Evolutionary conservation across 2,329 filamentous ascomycete species (phyloP).

Genomic region (Sarocladium strictum): DNA sequence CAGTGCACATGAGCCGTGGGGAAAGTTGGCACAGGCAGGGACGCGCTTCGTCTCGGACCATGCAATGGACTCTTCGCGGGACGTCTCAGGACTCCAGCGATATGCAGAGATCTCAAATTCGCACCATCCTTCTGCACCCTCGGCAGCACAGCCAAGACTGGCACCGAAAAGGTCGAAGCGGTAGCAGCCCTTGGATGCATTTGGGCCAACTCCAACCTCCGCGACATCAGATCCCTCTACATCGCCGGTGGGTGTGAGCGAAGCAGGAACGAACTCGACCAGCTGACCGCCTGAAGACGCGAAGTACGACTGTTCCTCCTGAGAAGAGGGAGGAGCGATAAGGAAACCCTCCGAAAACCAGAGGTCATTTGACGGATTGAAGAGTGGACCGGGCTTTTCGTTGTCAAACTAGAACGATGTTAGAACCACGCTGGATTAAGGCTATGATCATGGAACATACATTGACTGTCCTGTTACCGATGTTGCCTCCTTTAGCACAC

Average conservation of each 20-base stretch:
- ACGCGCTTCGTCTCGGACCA: conserved; percentile 34
- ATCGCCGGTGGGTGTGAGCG: conserved; percentile 21
- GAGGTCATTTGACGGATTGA: conserved; percentile 32
- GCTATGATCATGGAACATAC: conserved; percentile 20
- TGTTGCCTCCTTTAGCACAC: conserved; percentile 23
- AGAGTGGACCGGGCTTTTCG: conserved; percentile 28
- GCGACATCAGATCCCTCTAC: conserved; percentile 27
- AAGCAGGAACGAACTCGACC: conserved; percentile 33
- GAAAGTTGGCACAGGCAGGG: conserved; percentile 30
- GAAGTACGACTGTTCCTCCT: conserved; percentile 24
- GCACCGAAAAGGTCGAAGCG: conserved; percentile 33
- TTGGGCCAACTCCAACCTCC: conserved; percentile 33
- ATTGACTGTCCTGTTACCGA: conserved; percentile 32
- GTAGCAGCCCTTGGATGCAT: conserved; percentile 30
- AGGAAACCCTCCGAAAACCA: conserved; percentile 38
- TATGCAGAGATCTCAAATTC: conserved; percentile 37
- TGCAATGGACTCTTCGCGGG: conserved; percentile 29
- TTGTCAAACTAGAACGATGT: conserved; percentile 29
- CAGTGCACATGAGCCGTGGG: conserved; percentile 26
- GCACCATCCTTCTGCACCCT: conserved; percentile 29
- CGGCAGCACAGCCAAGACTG: conserved; percentile 32
- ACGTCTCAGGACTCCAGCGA: conserved; percentile 25
- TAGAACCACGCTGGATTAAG: too few species aligned
- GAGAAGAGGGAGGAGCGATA: conserved; percentile 28
- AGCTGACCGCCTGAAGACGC: conserved; percentile 34